Conservation (phyloP, 495 filamentous ascomycete species). For the Tetracladium setigerum region DNA sequence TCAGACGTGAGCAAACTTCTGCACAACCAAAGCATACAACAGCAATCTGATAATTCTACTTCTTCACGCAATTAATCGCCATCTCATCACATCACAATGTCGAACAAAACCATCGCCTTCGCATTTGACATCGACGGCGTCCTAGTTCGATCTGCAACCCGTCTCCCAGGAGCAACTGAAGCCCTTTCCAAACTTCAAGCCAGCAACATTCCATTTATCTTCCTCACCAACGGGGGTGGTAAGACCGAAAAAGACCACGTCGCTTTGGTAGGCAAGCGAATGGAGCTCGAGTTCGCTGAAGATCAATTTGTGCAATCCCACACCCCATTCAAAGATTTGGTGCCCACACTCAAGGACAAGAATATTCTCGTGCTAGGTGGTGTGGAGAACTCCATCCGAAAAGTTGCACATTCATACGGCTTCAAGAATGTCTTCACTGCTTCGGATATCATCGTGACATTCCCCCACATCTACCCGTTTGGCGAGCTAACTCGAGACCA, state of each 20-base stretch:
- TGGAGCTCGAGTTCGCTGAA: slow-evolving; percentile 27
- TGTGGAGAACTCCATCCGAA: slow-evolving; percentile 61
- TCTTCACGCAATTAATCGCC: too few relatives aligned
- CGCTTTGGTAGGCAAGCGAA: slow-evolving; percentile 51
- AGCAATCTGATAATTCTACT: too few relatives aligned
- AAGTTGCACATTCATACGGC: slow-evolving; percentile 72
- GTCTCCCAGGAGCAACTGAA: slow-evolving; percentile 66
- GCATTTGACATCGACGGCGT: slow-evolving; percentile 95
- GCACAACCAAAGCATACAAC: too few relatives aligned
- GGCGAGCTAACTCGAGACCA: slow-evolving; percentile 45
- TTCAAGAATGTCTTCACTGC: slow-evolving; percentile 78
- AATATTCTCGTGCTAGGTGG: slow-evolving; percentile 76
- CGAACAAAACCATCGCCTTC: slow-evolving; percentile 60
- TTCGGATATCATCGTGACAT: slow-evolving; percentile 64
- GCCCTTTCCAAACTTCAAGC: slow-evolving; percentile 62
- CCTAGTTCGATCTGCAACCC: slow-evolving; percentile 66
- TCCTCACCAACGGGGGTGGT: slow-evolving; percentile 83
- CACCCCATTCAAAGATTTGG: slow-evolving; percentile 60
- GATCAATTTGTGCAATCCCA: slow-evolving; percentile 74
- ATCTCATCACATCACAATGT: slow-evolving; percentile 7
- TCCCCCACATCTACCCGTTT: slow-evolving; percentile 73
- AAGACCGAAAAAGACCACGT: slow-evolving; percentile 63
- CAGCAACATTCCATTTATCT: slow-evolving; percentile 66
- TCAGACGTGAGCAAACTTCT: too few relatives aligned
- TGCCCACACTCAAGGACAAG: slow-evolving; percentile 48